Evolutionary conservation across 2,329 filamentous ascomycete genomes (phyloP), one percentile per base, ranked within the genome.

Genomic region (Trichoderma lentiforme): DNA sequence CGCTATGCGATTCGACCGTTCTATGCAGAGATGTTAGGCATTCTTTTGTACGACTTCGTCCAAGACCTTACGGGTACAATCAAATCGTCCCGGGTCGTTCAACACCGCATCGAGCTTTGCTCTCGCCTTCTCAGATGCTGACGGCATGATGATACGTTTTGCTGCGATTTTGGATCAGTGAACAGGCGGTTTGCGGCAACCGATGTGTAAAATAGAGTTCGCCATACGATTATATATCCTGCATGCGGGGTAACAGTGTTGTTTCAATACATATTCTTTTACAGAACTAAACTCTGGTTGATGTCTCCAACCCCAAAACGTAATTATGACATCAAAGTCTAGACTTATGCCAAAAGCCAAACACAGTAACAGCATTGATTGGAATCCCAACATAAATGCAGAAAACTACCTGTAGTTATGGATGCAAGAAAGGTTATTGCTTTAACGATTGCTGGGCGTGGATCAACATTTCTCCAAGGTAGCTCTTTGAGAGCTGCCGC

Each of bases 51-150:
- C 21, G 36, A 26, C 6, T 11, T n/a, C 14, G 56, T 15, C 11
- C 24, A 51, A 28, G 56, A n/a, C 56, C 66, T 69, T 69, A 69
- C 66, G 66, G 36, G 66, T 61, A 24, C 56, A 32, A 24, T 69
- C 66, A 36, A 61, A 18, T 34, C 66, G 66, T 24, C 66, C 66
- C 56, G 66, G 66, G 18, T 69, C 66, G 66, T 69, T 69, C 56
- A 69, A n/a, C 24, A 69, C 66, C 18, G 66, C 66, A 47, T 60
- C 66, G 53, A 69, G 66, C 56, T 69, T 69, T 28, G 66, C 66
- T 36, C 26, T 69, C 6, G 66, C 66, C 28, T 61, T 69, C 9
- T 69, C 66, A 32, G 66, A 30, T 51, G 39, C 66, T 34, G 66
- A 69, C 66, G 66, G 66, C 66, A 69, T 69, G 66, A 34, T 51